phyloP scores from a whole-genome alignment of 352 stramenopile genomes.

The Phytopythium helicoides region DNA sequence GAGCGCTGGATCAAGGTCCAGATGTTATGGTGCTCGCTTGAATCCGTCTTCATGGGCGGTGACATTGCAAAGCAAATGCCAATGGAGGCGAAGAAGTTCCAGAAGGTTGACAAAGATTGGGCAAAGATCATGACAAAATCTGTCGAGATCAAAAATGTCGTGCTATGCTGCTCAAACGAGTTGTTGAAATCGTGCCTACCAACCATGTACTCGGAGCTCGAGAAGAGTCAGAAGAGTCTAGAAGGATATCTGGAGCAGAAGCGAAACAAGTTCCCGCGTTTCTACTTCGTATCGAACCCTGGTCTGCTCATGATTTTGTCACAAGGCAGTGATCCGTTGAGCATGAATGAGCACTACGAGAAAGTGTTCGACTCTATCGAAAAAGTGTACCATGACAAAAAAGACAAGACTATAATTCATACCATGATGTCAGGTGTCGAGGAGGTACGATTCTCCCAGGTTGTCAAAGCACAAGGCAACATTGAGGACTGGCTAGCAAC shows the following conservation, averaged over 20 bases:
- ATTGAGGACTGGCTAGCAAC: conserved; percentile 99
- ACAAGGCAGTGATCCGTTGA: conserved; percentile 95
- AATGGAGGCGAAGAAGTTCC: conserved; percentile 98
- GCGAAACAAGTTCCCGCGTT: conserved; percentile 97
- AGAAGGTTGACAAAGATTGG: conserved; percentile 98
- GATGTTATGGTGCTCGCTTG: conserved; percentile 98
- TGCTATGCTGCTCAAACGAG: conserved; percentile 95
- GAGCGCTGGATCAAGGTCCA: conserved; percentile 98
- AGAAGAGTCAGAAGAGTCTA: conserved; percentile 98
- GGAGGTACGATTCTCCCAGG: conserved; percentile 92
- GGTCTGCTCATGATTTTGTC: conserved; percentile 97
- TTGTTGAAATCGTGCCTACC: conserved; percentile 96
- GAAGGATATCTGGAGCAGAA: conserved; percentile 99
- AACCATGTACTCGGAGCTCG: conserved; percentile 97
- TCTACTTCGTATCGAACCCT: conserved; percentile 99
- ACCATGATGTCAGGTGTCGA: conserved; percentile 94
- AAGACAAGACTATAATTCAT: conserved; percentile 96
- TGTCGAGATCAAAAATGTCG: conserved; percentile 89
- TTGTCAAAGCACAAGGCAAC: conserved; percentile 96
- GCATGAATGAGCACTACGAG: conserved; percentile 99
- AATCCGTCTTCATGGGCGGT: conserved; percentile 97
- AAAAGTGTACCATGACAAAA: conserved; percentile 97
- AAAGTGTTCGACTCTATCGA: conserved; percentile 99
- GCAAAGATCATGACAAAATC: conserved; percentile 97
- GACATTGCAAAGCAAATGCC: conserved; percentile 99